A percentile compares a stretch with the other conserved stretches of the same genome.
Evolutionary conservation across 1,139 yeast species (phyloP).

Genomic region (Sugiyamaella japonica): DNA sequence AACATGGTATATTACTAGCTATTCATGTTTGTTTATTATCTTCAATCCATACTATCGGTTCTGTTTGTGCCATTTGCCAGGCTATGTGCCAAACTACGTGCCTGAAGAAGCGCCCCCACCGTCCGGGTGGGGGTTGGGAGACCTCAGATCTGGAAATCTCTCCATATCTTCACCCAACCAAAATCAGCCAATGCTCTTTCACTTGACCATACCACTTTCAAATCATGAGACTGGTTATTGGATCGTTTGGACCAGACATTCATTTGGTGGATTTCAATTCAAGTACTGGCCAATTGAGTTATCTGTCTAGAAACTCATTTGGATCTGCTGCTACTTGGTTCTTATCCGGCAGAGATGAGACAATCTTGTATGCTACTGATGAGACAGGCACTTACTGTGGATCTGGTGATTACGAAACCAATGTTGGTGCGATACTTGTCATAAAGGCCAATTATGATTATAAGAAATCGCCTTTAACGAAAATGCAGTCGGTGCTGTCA

Average conservation of each 20-base stretch:
- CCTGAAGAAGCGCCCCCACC: background rate
- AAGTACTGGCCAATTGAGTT: slow-evolving; percentile 2
- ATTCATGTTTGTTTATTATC: no score
- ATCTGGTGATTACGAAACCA: slow-evolving; percentile 15
- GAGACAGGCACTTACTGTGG: slow-evolving; percentile 17
- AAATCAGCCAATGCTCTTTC: background rate
- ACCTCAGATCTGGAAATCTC: background rate
- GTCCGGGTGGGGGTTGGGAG: background rate
- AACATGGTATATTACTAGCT: no score
- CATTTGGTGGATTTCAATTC: slow-evolving; percentile 18
- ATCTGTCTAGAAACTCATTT: slow-evolving; percentile 7
- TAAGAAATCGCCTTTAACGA: slow-evolving; percentile 10
- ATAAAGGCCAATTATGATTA: slow-evolving; percentile 11
- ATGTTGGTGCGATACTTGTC: slow-evolving; percentile 16
- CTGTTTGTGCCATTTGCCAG: no score
- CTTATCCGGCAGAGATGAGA: slow-evolving; percentile 7
- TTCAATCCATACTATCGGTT: no score
- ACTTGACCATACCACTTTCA: background rate
- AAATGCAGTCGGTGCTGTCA: slow-evolving; percentile 15
- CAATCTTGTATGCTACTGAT: slow-evolving; percentile 16
- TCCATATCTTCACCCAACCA: background rate
- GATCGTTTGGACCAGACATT: slow-evolving; percentile 20
- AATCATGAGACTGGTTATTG: slow-evolving; percentile 19
- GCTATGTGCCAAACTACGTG: no score
- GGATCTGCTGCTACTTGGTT: slow-evolving; percentile 21